Base-by-base conservation (phyloP, 73 alveolate genomes). In the Effrenium voratum region DNA sequence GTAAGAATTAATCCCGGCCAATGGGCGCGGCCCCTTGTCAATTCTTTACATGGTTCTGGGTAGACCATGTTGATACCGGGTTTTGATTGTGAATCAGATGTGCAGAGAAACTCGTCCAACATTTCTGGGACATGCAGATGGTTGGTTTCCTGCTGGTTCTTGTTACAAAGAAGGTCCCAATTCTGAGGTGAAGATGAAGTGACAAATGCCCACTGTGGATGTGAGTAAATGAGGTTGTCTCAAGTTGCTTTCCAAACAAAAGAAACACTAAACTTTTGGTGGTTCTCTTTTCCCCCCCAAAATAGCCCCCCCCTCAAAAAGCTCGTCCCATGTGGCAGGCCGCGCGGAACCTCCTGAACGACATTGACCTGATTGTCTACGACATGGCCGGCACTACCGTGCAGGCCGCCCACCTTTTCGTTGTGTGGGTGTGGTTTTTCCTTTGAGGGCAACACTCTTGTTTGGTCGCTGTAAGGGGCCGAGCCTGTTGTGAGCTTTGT, bases 361-460 rank as follows among this genome's bases (percentile, higher is more conserved):
- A 90, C 86, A 90, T 90, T 19, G 97, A 90, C 87, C 52, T 90
- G 34, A 50, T 90, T 24, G 97, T 90, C 38, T 90, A 90, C 43
- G 97, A 90, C 87, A 90, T 90, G 97, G 97, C 97, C 43, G 97
- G 97, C 46, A 90, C 97, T 55, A 90, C 97, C 4, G 97, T 90
- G 30, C 97, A 90, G 97, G 97, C 43, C 82, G 15, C 77, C 10
- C n/a, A n/a, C n/a, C n/a, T n/a, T n/a, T n/a, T n/a, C n/a, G n/a
- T n/a, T n/a, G n/a, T n/a, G n/a, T n/a, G n/a, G n/a, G n/a, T n/a
- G n/a, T n/a, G n/a, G n/a, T n/a, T n/a, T n/a, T n/a, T n/a, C n/a
- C n/a, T n/a, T 60, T 1, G n/a, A n/a, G 3, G 3, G 28, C 72
- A 57, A 57, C 16, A 0, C 16, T 57, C 72, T 30, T 22, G 16